Base-by-base conservation (phyloP, 176 grass and related monocot genomes). In the Oryza glaberrima region DNA sequence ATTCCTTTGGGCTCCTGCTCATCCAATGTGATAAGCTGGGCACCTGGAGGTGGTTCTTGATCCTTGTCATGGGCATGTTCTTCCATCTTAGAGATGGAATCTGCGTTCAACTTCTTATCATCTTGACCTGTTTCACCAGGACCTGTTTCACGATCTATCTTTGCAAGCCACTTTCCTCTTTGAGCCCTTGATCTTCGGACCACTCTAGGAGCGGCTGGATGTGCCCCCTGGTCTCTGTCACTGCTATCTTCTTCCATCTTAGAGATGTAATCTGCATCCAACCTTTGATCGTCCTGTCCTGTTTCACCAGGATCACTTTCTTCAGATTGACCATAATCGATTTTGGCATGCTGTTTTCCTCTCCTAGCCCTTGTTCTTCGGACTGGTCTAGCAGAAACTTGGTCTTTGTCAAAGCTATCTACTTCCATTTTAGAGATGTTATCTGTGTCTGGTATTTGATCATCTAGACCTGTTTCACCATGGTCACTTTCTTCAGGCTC, bases 241-340 rank as follows among this genome's bases (percentile, higher is more conserved):
- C n/a, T 52, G 54, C 35, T 65, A 77, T 69, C 65, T 72, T 79
- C 81, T 67, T 85, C 85, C 63, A 84, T 73, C 75, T 65, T 88
- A 28, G 70, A 81, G 4, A 63, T 77, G 73, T 54, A 30, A 79
- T 93, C 70, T 45, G 77, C 65, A 77, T 73, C 81, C 10, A 66
- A 49, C 78, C 77, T 82, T 82, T 65, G 41, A 86, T 60, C 71
- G 84, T 75, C 56, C 70, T 83, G 84, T 65, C 81, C 44, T n/a
- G 34, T 60, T 84, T 92, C 73, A 36, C 41, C 80, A 69, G 88
- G 87, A 23, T n/a, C 88, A 68, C 75, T 86, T 81, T 87, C 88
- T 81, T 90, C 87, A 60, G 85, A 82, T 81, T 90, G 91, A 86
- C 84, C 76, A 65, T 77, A 73, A 54, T 46, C 65, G 77, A 98